Evolutionary conservation across 352 stramenopile species (phyloP), one percentile per base, ranked within the genome.

Genomic region (Phytopythium cucurbitacearum): DNA sequence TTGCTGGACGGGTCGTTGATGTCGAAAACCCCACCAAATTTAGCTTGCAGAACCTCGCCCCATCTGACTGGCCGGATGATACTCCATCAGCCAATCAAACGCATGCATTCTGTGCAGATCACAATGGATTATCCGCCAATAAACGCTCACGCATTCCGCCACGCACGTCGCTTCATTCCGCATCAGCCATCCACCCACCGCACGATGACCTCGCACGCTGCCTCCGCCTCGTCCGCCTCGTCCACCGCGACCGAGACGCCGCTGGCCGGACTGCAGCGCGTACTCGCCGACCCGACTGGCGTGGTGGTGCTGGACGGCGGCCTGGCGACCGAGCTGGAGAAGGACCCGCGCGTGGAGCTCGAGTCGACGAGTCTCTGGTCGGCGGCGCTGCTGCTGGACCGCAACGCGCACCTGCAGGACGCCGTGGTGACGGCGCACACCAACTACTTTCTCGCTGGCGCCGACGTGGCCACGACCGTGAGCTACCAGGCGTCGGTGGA

Each of bases 401-500:
- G 56, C 38, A 84, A 85, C 62, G 57, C 53, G 35, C 53, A 70
- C 33, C 57, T 88, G 16, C 69, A 86, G 38, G 54, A 76, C 9
- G 82, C 84, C 28, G 67, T 96, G 49, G 67, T 79, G 13, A 64
- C 67, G 9, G 81, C 79, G 12, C 87, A 96, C 68, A 74, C 68
- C 34, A 71, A 59, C 33, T 96, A 94, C 64, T 94, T 73, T 59
- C 59, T 87, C 21, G 70, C 80, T 0, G 87, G 87, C 8, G 80
- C 87, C 2, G 80, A 96, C 45, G 73, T 94, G 5, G 77, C 72
- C 40, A 95, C 80, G 12, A 94, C 84, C 35, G 70, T 73, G 40
- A 95, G 80, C 53, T 96, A 96, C 60, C 87, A 96, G 59, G 82
- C 83, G 40, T 94, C 82, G 6, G 83, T 84, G 8, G 78, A 92